These are phyloP conservation scores for Erodium moschatum DNA, from an alignment of 441 rosid species.

Conservation along the genomic window DNA sequence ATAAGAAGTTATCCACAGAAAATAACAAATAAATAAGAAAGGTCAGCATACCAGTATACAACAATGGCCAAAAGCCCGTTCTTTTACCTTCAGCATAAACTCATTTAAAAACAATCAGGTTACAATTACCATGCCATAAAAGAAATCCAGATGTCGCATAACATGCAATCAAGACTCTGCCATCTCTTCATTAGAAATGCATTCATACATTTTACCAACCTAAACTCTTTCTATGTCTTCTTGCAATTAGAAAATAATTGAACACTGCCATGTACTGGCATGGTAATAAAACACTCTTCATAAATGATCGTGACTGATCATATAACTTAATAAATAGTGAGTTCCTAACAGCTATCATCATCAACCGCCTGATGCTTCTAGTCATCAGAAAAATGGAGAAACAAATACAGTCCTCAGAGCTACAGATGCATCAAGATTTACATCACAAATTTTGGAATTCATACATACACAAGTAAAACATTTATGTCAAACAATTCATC, in stretches of 20 bases:
- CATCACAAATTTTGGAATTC: background rate
- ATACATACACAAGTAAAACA: background rate
- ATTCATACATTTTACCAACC: background rate
- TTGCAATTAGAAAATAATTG: background rate
- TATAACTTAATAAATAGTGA: background rate
- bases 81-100: background rate
- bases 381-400: background rate
- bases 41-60: background rate
- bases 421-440: background rate
- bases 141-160: background rate
- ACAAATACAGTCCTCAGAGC: background rate
- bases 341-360: background rate
- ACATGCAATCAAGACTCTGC: background rate
- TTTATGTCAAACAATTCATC: background rate
- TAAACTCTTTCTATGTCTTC: background rate
- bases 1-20: background rate
- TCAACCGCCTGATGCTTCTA: background rate
- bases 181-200: background rate
- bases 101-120: background rate
- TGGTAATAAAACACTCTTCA: background rate
- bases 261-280: background rate
- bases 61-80: background rate
- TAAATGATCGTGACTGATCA: background rate
- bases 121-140: background rate
- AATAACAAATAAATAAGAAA: background rate